These are phyloP conservation scores for Uncinocarpus reesii DNA, from an alignment of 2,329 filamentous ascomycete genomes.

Conservation along the genomic window DNA sequence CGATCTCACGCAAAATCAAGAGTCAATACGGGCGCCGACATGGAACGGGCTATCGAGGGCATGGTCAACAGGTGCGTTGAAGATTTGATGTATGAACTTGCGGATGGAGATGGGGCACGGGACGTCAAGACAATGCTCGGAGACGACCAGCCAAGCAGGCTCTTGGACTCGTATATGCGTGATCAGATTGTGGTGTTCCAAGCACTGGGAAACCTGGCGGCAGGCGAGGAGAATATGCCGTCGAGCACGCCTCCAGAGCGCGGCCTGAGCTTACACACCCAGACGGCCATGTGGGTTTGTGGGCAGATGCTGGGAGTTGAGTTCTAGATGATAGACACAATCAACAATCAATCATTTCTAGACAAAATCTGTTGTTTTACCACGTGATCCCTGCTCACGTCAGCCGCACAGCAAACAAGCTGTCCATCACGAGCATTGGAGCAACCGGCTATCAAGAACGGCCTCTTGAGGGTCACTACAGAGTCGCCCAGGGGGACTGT, in stretches of 20 bases:
- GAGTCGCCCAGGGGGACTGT: too few species aligned
- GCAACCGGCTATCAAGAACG: too few species aligned
- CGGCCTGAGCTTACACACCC: constrained; percentile 32
- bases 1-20: constrained; percentile 12
- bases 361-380: too few species aligned
- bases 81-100: constrained; percentile 39
- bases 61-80: constrained; percentile 38
- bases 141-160: constrained; percentile 22
- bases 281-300: constrained; percentile 39
- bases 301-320: constrained; percentile 27
- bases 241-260: constrained; percentile 11
- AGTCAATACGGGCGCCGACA: constrained; percentile 5
- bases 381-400: too few species aligned
- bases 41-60: constrained; percentile 22
- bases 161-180: constrained; percentile 46
- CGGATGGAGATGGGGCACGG: constrained; percentile 24
- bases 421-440: too few species aligned
- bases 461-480: too few species aligned
- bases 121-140: neutral
- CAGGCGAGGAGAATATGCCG: constrained; percentile 10
- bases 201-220: constrained; percentile 36
- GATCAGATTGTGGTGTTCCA: constrained; percentile 54
- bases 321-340: neutral
- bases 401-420: too few species aligned
- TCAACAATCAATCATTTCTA: too few species aligned